Evolutionary conservation across 305 asterid species (phyloP).

Genomic region (Solanum aculeatissimum): DNA sequence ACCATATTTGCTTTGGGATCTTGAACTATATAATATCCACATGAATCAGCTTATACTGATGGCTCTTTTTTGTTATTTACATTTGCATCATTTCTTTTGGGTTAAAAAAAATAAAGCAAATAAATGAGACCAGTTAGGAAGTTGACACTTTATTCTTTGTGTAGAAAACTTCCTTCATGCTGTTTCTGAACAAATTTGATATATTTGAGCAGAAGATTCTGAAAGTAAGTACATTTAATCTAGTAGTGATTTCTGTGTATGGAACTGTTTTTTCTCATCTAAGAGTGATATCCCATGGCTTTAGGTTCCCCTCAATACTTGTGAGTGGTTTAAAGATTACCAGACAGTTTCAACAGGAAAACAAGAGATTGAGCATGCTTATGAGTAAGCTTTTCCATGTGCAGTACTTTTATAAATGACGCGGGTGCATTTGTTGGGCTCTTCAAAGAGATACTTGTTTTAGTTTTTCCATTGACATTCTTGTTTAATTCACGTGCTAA

Average conservation of each 20-base stretch:
- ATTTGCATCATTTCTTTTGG: background rate
- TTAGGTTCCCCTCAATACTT: conserved; percentile 84
- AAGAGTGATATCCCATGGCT: conserved; percentile 2
- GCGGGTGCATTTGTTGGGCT: background rate
- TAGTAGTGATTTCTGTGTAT: background rate
- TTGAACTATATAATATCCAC: background rate
- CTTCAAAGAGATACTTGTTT: background rate
- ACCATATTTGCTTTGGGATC: background rate
- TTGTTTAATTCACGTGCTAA: background rate
- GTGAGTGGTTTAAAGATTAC: conserved; percentile 96
- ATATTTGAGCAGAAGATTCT: conserved; percentile 91
- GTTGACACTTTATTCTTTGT: background rate
- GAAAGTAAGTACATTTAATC: conserved; percentile 46
- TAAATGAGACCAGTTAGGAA: background rate
- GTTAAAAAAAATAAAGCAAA: background rate
- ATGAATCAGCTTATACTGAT: background rate
- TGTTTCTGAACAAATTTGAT: conserved; percentile 94
- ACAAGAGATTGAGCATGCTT: conserved; percentile 97
- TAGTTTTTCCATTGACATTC: background rate
- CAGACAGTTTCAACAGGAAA: conserved; percentile 92
- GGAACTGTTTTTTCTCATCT: background rate
- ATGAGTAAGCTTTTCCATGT: conserved; percentile 61
- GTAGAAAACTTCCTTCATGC: conserved; percentile 99
- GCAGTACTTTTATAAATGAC: background rate
- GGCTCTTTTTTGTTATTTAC: background rate